Evolutionary conservation across 177 flowering plant species (phyloP), one percentile per base, ranked within the genome.

Genomic region (Vitis hybrid): DNA sequence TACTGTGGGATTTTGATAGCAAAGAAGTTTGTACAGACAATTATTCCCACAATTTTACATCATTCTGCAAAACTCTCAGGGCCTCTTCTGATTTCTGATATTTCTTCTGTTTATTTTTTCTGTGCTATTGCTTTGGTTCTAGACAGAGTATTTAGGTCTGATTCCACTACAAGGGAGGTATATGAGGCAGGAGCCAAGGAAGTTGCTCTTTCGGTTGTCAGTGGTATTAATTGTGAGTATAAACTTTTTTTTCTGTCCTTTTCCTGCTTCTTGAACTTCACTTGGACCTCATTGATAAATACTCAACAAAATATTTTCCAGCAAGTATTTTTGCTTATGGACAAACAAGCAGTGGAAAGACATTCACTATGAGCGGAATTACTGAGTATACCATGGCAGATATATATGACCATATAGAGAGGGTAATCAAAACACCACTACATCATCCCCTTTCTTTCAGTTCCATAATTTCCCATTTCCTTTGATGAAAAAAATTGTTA

Each of bases 331-430:
- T 93, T 80, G 97, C 98, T 9, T 93, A 93, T 81, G 98, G 98
- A 21, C 98, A 93, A 78, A 93, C 98, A 63, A 91, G 98, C 84
- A 93, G 98, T 62, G 98, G 98, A 62, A 93, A 93, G 78, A 93
- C 98, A 19, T 92, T 81, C 77, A 93, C 98, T n/a, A 93, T 93
- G 97, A 71, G 73, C 65, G 97, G 98, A 68, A 84, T 93, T 52
- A 90, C 94, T 0, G 92, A 90, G 68, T 83, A 84, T 57, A 65
- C 94, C 10, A 74, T 90, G 13, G 83, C 85, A 52, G 98, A 93
- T 74, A 87, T 93, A 70, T 92, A 80, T 67, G 78, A 83, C 64
- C 83, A 89, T 67, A 77, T 89, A 49, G 65, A 82, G 63, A 82
- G 66, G 88, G 97, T 92, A 79, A 75, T 51, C 10, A 26, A 30